These are phyloP conservation scores for Botryotinia narcissicola DNA, from an alignment of 2,329 filamentous ascomycete genomes.

Conservation along the genomic window DNA sequence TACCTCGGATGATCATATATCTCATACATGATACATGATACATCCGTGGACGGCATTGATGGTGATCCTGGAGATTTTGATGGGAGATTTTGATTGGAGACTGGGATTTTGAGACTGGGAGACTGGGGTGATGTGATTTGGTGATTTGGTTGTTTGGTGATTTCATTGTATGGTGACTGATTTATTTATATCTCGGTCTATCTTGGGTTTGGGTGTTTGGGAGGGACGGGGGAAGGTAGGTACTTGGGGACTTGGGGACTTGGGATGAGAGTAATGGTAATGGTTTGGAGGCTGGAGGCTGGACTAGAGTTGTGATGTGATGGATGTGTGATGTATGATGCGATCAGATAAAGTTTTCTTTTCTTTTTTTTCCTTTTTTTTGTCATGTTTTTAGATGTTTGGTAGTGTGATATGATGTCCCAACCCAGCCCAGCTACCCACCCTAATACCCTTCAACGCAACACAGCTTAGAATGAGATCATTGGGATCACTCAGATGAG, in stretches of 20 bases:
- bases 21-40: too few relatives aligned
- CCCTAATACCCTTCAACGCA: too few relatives aligned
- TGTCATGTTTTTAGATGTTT: too few relatives aligned
- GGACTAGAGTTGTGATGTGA: background rate
- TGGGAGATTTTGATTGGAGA: too few relatives aligned
- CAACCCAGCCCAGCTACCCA: too few relatives aligned
- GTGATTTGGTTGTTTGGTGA: accelerated
- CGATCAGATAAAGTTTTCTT: background rate
- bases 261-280: too few relatives aligned
- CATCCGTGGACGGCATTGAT: background rate
- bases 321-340: background rate
- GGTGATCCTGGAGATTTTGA: background rate
- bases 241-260: too few relatives aligned
- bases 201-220: background rate
- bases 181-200: background rate
- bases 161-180: too few relatives aligned
- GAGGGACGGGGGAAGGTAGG: background rate
- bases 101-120: too few relatives aligned
- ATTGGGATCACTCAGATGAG: background rate
- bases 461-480: background rate
- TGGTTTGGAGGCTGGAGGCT: background rate
- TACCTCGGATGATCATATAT: too few relatives aligned
- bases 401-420: too few relatives aligned
- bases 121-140: background rate
- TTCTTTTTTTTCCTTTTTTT: background rate